Base-by-base conservation (phyloP, 805 yeast genomes). In the Kodamaea hsintzibuensis region DNA sequence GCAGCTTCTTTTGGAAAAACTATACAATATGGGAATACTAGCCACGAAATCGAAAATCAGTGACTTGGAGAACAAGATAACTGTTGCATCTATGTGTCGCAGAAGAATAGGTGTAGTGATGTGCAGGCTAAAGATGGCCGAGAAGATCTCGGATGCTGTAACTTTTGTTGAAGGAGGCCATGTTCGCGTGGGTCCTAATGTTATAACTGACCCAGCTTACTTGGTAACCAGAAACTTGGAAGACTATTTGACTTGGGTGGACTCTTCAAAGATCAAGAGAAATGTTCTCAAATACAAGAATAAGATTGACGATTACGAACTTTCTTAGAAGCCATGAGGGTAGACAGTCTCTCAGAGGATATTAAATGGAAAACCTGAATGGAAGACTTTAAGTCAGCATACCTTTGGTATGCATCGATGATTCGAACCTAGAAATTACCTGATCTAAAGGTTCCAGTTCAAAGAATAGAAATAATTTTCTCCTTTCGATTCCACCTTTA, bases 221-320 rank as follows among this genome's bases (percentile, higher is more conserved):
- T 77, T 96, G 62, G 95, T 95, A 4, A 93, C 98, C 1, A 82
- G 97, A 67, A 90, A 84, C 62, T 80, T 95, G 88, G 99, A 95
- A 68, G 99, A 95, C 70, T 95, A 91, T 70, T 79, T 95, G 62
- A 95, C 99, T 2, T 95, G 99, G 99, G 95, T 89, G n/a, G 98
- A 95, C 65, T 82, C 86, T 42, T 87, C 96, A 61, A 96, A 95
- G 86, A 92, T 96, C 71, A 92, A 89, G 79, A 82, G 88, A 64
- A 91, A 90, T 61, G 83, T 93, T 55, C 84, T 92, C 73, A 88
- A 88, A 73, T 95, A 88, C 77, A 88, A 89, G 73, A 92, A 93
- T 61, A 73, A 76, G 67, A 73, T 76, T 57, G 88, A 84, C 65
- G 88, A 84, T 64, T 84, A 76, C 64, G 86, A 83, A 55, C 70